Conservation (phyloP, 306 rosid species). For the Vigna radiata region DNA sequence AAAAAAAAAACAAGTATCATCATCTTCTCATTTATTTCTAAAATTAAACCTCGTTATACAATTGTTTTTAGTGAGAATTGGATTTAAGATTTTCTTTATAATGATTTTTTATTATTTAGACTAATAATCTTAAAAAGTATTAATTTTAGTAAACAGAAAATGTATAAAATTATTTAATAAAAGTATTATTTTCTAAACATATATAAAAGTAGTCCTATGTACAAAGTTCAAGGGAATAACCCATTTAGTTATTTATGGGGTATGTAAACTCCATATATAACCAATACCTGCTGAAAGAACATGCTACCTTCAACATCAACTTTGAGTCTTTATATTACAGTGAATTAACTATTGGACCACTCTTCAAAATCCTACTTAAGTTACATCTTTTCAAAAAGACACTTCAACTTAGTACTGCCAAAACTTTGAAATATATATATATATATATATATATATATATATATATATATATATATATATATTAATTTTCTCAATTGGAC, state of each 20-base stretch:
- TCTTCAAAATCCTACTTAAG: not conserved
- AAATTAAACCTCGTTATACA: no score
- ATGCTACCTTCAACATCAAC: not conserved
- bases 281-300: not conserved
- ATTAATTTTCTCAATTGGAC: slow-evolving; percentile 13
- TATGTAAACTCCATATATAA: not conserved
- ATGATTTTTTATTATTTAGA: no score
- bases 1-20: no score
- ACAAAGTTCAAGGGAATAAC: not conserved
- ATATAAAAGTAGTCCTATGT: no score
- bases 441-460: no score
- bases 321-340: not conserved
- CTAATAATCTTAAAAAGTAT: no score
- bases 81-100: no score
- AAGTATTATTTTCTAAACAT: no score
- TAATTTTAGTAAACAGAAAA: no score
- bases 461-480: not conserved
- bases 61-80: no score
- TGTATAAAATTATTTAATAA: no score
- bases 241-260: not conserved
- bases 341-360: not conserved
- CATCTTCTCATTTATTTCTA: no score
- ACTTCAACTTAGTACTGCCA: not conserved
- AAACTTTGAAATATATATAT: not conserved
- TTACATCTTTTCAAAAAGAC: not conserved